Evolutionary conservation across 768 basidiomycete genomes (phyloP).

Genomic region (Scleroderma bovista): DNA sequence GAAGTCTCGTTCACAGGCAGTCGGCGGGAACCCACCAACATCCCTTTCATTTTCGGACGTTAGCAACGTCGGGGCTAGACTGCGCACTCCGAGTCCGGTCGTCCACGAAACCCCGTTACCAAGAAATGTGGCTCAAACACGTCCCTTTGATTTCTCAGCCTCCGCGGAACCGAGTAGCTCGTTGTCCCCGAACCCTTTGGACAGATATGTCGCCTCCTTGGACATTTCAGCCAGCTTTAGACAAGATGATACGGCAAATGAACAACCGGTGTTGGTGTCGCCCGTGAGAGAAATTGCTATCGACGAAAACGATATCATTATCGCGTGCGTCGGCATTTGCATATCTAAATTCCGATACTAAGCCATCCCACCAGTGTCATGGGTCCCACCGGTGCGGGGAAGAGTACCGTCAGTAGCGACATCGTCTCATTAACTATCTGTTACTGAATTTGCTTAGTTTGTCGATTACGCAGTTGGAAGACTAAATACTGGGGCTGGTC

Average conservation of each 20-base stretch:
- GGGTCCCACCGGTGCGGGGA: constrained; percentile 27
- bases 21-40: too few relatives aligned
- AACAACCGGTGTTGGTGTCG: background rate
- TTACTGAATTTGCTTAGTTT: background rate
- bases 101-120: too few relatives aligned
- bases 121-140: too few relatives aligned
- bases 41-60: background rate
- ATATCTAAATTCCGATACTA: background rate
- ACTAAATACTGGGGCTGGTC: constrained; percentile 6
- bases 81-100: too few relatives aligned
- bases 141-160: too few relatives aligned
- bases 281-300: background rate
- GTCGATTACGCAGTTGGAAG: background rate
- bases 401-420: constrained; percentile 20
- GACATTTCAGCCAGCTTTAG: background rate
- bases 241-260: background rate
- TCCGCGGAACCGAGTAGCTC: too few relatives aligned
- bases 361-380: constrained; percentile 17
- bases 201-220: background rate
- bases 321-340: background rate
- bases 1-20: background rate
- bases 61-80: background rate
- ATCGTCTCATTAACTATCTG: background rate
- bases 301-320: background rate
- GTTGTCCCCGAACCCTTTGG: too few relatives aligned